These are phyloP conservation scores for Evansstolkia leycettana DNA, from an alignment of 495 filamentous ascomycete species.

Conservation along the genomic window DNA sequence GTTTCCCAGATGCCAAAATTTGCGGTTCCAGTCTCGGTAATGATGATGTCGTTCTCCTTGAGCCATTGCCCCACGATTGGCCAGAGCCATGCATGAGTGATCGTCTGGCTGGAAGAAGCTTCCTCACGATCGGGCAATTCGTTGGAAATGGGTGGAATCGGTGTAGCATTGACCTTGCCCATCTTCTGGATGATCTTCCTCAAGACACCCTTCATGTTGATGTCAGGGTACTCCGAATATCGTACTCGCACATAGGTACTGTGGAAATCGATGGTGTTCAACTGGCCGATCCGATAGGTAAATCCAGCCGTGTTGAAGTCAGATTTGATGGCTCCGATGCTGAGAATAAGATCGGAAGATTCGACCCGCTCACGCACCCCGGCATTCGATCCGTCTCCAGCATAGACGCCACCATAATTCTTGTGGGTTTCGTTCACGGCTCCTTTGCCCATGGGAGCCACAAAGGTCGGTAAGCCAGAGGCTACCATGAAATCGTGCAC, in stretches of 20 bases:
- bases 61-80: constrained; percentile 68
- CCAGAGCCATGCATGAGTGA: constrained; percentile 85
- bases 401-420: constrained; percentile 79
- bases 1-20: constrained; percentile 90
- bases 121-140: constrained; percentile 41
- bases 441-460: constrained; percentile 87
- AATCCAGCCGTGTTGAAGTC: constrained; percentile 92
- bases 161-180: constrained; percentile 40
- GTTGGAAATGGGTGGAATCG: constrained; percentile 36
- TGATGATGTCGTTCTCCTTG: constrained; percentile 60
- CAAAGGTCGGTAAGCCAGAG: constrained; percentile 69
- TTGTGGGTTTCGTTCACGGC: constrained; percentile 66
- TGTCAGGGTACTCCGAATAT: constrained; percentile 73
- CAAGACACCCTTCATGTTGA: constrained; percentile 80
- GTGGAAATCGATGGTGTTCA: constrained; percentile 82
- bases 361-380: constrained; percentile 66
- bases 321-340: constrained; percentile 70
- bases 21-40: constrained; percentile 82
- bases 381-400: constrained; percentile 61
- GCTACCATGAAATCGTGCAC: constrained; percentile 66
- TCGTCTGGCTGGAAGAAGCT: constrained; percentile 35
- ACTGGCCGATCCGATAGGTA: constrained; percentile 68
- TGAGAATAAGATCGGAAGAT: constrained; percentile 69
- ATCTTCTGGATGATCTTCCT: constrained; percentile 54
- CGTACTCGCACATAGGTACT: constrained; percentile 61